Conservation (phyloP, 2,329 filamentous ascomycete species). For the Aspergillus pseudotamarii region DNA sequence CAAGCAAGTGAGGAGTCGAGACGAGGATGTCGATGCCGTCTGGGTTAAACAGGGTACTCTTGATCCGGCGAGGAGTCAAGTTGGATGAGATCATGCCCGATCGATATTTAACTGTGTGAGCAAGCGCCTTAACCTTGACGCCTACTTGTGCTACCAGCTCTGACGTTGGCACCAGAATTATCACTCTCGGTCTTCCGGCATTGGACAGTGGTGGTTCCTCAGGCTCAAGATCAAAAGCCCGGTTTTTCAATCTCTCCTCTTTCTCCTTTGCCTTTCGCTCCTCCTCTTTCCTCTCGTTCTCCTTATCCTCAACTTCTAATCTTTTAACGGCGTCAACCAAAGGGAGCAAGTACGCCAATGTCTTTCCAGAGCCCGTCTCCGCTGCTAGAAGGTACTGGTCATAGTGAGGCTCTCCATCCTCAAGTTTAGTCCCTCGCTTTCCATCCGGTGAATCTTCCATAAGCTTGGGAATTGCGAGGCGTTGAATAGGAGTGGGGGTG, state of each 20-base stretch:
- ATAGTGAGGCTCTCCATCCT: constrained; percentile 51
- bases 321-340: constrained; percentile 82
- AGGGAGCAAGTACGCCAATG: constrained; percentile 86
- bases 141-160: constrained; percentile 91
- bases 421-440: constrained; percentile 34
- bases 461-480: constrained; percentile 81
- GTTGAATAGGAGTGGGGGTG: constrained; percentile 84
- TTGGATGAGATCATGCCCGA: constrained; percentile 79
- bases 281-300: constrained; percentile 57
- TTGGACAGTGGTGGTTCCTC: constrained; percentile 67
- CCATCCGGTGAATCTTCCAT: constrained; percentile 57
- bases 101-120: constrained; percentile 85
- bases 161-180: constrained; percentile 88
- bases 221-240: constrained; percentile 64
- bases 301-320: constrained; percentile 66
- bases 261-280: constrained; percentile 61
- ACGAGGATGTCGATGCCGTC: constrained; percentile 83
- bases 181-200: constrained; percentile 73
- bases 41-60: constrained; percentile 78
- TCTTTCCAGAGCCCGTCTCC: constrained; percentile 97
- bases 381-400: constrained; percentile 82
- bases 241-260: constrained; percentile 52
- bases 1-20: constrained; percentile 84
- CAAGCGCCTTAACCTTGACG: constrained; percentile 75
- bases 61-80: constrained; percentile 75